Percentiles rank a stretch among this genome's conserved stretches.
Conservation (phyloP, 2,329 filamentous ascomycete species). For the Botryotinia convoluta region DNA sequence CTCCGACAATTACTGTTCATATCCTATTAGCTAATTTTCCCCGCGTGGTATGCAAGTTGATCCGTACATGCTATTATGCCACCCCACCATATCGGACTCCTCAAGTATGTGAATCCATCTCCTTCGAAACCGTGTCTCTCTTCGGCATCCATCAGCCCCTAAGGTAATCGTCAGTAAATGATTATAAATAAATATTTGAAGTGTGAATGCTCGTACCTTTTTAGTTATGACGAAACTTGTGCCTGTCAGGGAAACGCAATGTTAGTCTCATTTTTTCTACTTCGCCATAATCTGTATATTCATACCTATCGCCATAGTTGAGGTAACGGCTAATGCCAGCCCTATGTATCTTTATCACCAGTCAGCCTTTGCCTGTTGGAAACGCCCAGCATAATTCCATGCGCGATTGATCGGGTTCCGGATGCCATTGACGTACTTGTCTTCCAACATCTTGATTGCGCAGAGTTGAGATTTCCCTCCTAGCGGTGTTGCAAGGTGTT, state of each 20-base stretch:
- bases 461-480: slow-evolving; percentile 25
- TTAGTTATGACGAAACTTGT: slow-evolving; percentile 99
- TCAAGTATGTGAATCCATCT: slow-evolving; percentile 90
- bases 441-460: slow-evolving; percentile 43
- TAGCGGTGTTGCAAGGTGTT: slow-evolving; percentile 29
- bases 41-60: slow-evolving; percentile 19
- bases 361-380: slow-evolving; percentile 27
- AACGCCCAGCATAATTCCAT: not conserved
- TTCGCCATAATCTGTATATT: slow-evolving; percentile 20
- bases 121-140: slow-evolving; percentile 94
- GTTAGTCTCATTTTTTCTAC: not conserved
- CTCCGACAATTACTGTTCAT: slow-evolving; percentile 76
- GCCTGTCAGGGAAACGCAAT: slow-evolving; percentile 50
- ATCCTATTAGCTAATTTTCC: slow-evolving; percentile 31
- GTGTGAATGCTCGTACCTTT: slow-evolving; percentile 60
- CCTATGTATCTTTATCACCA: slow-evolving; percentile 64
- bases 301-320: slow-evolving; percentile 73
- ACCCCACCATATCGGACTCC: slow-evolving; percentile 95
- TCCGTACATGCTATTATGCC: slow-evolving; percentile 82
- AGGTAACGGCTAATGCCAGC: slow-evolving; percentile 70
- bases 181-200: not conserved
- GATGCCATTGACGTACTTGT: slow-evolving; percentile 42
- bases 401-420: not conserved
- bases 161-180: slow-evolving; percentile 22
- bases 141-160: slow-evolving; percentile 88